These are phyloP conservation scores for Telopea speciosissima DNA, from an alignment of 177 flowering plant species.

Conservation along the genomic window DNA sequence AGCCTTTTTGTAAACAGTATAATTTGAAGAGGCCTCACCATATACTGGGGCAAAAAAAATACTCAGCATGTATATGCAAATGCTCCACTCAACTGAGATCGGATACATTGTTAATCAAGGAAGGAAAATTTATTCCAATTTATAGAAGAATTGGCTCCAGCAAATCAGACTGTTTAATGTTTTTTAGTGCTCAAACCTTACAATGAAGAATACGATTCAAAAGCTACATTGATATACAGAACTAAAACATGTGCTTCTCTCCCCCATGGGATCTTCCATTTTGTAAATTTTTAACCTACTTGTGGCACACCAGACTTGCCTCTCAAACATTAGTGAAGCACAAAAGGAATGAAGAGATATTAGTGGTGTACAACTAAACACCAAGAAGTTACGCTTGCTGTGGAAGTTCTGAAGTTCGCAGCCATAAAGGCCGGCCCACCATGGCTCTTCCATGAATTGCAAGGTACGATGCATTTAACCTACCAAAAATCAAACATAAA, in stretches of 20 bases:
- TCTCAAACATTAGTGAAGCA: background rate
- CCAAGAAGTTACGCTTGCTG: conserved; percentile 28
- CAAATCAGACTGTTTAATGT: background rate
- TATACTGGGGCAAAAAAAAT: too few relatives aligned
- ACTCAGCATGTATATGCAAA: background rate
- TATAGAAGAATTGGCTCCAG: background rate
- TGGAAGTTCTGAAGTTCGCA: conserved; percentile 47
- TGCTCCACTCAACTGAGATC: background rate
- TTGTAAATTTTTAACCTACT: background rate
- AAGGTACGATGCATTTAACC: conserved; percentile 81
- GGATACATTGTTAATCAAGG: background rate
- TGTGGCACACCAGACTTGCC: background rate
- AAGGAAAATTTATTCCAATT: background rate
- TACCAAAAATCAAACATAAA: conserved; percentile 16
- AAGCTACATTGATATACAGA: background rate
- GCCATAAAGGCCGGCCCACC: conserved; percentile 78
- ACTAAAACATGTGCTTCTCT: background rate
- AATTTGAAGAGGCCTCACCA: too few relatives aligned
- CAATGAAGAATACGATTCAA: background rate
- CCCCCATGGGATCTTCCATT: background rate
- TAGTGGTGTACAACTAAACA: too few relatives aligned
- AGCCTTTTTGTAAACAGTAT: too few relatives aligned
- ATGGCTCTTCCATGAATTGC: conserved; percentile 74
- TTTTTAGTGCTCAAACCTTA: background rate
- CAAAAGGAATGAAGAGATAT: background rate